phyloP scores from a whole-genome alignment of 345 rosid species.

The Nasturtium officinale region DNA sequence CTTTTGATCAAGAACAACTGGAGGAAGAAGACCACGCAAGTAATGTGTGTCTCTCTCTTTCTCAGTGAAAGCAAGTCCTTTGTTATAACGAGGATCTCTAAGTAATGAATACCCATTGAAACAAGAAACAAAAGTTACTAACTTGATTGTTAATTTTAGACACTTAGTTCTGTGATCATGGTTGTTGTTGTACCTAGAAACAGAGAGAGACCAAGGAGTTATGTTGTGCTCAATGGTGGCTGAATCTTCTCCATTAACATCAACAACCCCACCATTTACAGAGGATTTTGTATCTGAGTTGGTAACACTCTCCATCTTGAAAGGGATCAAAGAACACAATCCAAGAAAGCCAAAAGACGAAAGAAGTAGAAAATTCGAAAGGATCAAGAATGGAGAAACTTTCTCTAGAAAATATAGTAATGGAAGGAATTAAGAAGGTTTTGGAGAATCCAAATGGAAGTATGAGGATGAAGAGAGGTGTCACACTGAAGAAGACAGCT shows the following conservation, averaged over 20 bases:
- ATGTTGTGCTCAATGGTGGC: constrained; percentile 80
- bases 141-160: background rate
- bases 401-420: too few species aligned
- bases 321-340: too few species aligned
- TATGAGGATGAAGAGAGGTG: too few species aligned
- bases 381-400: too few species aligned
- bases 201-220: constrained; percentile 88
- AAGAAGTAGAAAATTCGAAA: too few species aligned
- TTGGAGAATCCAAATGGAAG: too few species aligned
- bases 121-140: constrained; percentile 3
- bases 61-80: constrained; percentile 88
- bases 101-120: constrained; percentile 77
- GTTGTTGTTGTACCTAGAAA: constrained; percentile 63
- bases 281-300: constrained; percentile 53
- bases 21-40: constrained; percentile 89
- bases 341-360: too few species aligned
- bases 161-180: background rate
- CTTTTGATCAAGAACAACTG: constrained; percentile 62
- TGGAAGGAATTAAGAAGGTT: too few species aligned
- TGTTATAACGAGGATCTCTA: constrained; percentile 89
- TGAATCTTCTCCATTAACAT: constrained; percentile 78
- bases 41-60: constrained; percentile 86
- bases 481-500: too few species aligned
- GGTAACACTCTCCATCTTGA: too few species aligned
- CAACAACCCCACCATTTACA: constrained; percentile 71